Base-by-base conservation (phyloP, 140 eudicot genomes). In the Bidens hawaiensis region DNA sequence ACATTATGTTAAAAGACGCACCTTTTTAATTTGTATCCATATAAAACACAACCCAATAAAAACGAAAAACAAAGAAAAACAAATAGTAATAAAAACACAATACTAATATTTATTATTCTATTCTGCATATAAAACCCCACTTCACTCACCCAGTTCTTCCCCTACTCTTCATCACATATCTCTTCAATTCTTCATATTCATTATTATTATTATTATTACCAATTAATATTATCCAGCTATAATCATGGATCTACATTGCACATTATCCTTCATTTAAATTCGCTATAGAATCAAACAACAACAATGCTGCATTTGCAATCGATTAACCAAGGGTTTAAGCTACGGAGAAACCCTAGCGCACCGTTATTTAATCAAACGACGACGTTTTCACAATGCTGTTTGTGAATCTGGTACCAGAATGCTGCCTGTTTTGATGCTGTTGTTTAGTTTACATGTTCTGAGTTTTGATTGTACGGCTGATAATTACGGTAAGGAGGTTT, bases 161-260 rank as follows among this genome's bases (percentile, higher is more conserved):
- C 42, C 42, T 34, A n/a, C n/a, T n/a, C n/a, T n/a, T n/a, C 14
- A 7, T 0, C 8, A 14, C 42, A 34, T 1, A 7, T 12, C 62
- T 56, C 62, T 56, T 16, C 15, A 28, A 56, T 5, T 9, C 3
- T 30, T 56, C 16, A n/a, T 19, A 42, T 15, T 28, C 62, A 17
- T 27, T 56, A 24, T 56, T n/a, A n/a, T n/a, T n/a, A n/a, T n/a
- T n/a, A n/a, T n/a, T n/a, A n/a, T n/a, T n/a, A n/a, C n/a, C 25
- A 15, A 13, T 30, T n/a, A 28, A 56, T 5, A 56, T 56, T n/a
- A n/a, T n/a, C 62, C 2, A 26, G 6, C 14, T 14, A 51, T 54
- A 54, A 54, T 54, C 54, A 55, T 73, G 79, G 83, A 78, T 78
- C 76, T 68, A 52, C 79, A 73, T 73, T 73, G 69, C 49, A 62